Base-by-base conservation (phyloP, 768 basidiomycete genomes). In the Suillus alpinus region DNA sequence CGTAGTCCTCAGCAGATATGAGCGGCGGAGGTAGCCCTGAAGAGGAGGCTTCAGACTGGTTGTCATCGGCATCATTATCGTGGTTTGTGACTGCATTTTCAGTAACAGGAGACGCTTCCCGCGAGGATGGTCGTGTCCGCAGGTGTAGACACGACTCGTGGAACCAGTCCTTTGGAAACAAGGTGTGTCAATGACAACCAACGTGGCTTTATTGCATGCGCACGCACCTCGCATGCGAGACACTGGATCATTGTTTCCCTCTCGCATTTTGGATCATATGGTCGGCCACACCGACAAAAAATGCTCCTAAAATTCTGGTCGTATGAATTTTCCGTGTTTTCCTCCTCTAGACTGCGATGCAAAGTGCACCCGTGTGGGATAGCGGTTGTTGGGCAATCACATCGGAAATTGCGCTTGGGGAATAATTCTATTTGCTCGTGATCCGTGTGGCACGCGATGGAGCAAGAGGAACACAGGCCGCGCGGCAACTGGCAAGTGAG, bases 231-330 rank as follows among this genome's bases (percentile, higher is more conserved):
- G 73, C 92, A 94, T 18, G 85, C 77, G 57, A 94, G 74, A 71
- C 92, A 94, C 75, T 94, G 92, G 34, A 94, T 87, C 92, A 94
- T 94, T 3, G 91, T 89, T 75, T 94, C 92, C 61, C 72, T 73
- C 74, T 94, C 92, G 20, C 77, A 84, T 65, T 82, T 81, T 34
- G 89, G 81, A 68, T 94, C 87, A 67, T 94, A 94, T 44, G 82
- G 72, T 63, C 83, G 74, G 46, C 83, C 81, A 70, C 92, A 94
- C 34, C 92, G 81, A 73, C 92, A 94, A 69, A 94, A 94, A 32
- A 77, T 63, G 31, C 80, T 83, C 29, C 75, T 73, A 69, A 91
- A 94, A 74, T 94, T 94, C 65, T 86, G 87, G 3, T 85, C 84
- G 66, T 94, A 94, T 43, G 65, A 56, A 66, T 94, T 94, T 13